Evolutionary conservation across 2,329 filamentous ascomycete genomes (phyloP).

Genomic region (Beauveria sp.): DNA sequence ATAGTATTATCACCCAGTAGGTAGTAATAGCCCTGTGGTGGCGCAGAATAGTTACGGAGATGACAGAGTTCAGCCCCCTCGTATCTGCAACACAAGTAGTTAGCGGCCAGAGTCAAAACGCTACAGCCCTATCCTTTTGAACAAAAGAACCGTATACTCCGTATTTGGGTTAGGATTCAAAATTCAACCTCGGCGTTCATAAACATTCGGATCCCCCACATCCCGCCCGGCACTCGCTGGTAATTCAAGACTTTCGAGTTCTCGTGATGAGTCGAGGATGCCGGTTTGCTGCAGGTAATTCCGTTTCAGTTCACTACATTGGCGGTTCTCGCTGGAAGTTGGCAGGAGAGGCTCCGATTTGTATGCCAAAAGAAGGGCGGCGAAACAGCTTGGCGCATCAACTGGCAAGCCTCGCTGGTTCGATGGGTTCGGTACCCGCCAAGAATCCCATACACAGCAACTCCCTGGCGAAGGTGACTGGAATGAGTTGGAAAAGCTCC

Average conservation of each 20-base stretch:
- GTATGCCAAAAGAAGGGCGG: slow-evolving; percentile 11
- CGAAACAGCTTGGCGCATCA: slow-evolving; percentile 12
- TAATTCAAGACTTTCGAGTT: no score
- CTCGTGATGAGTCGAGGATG: no score
- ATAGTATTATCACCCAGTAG: neutral
- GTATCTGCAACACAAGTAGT: neutral
- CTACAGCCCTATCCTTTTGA: no score
- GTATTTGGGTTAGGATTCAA: no score
- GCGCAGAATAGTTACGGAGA: no score
- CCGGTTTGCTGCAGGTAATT: no score
- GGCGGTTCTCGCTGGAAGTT: slow-evolving; percentile 7
- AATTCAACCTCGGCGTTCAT: no score
- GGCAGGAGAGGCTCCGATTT: slow-evolving; percentile 11
- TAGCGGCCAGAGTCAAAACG: no score
- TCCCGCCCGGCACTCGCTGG: neutral
- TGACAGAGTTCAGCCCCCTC: neutral
- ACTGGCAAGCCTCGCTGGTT: slow-evolving; percentile 11
- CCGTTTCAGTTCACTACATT: no score
- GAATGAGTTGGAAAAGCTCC: slow-evolving; percentile 10
- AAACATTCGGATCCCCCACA: neutral
- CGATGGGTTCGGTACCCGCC: slow-evolving; percentile 11
- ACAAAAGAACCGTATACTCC: no score
- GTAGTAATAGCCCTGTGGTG: no score
- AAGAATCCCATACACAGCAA: slow-evolving; percentile 12
- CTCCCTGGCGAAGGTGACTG: slow-evolving; percentile 11